Base-by-base conservation (phyloP, 495 filamentous ascomycete genomes). In the Hypoxylon trugodes region DNA sequence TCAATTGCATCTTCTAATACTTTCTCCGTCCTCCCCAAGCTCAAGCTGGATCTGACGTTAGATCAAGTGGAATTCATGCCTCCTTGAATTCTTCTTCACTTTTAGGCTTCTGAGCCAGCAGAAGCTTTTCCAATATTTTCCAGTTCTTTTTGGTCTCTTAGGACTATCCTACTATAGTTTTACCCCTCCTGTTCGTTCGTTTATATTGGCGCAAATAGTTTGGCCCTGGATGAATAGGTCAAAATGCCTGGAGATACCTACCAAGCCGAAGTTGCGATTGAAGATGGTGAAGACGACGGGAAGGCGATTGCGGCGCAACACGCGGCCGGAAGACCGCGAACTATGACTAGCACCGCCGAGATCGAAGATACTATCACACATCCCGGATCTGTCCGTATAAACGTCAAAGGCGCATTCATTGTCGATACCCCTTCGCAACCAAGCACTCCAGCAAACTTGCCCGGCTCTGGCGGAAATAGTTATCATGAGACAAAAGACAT, bases 351-450 rank as follows among this genome's bases (percentile, higher is more conserved):
- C 49, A 81, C 77, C 10, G 77, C 80, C 36, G 81, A 81, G 60
- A 86, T 91, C 46, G 87, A 93, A 70, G 87, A 86, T 52, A 86
- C 91, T 3, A 90, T 97, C 69, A 84, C 81, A 63, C 91, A 93
- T 61, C 93, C 93, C 2, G 93, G 93, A 15, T 83, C 89, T 3
- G 91, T 96, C 46, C 86, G 89, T 70, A 98, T 98, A 75, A 97
- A 98, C 69, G 94, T 98, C 41, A 86, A 89, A 67, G 95, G 94
- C 69, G 95, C 95, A 10, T 97, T 96, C 72, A 98, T 98, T 55
- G 93, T 95, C 60, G 92, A 97, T 69, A 87, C 77, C 76, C 33
- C 83, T 84, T 19, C 82, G 79, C 43, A 77, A 69, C 76, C 79
- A 0, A 74, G 76, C 12, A 77, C 77, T 16, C 79, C 80, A 24